Conservation (phyloP, 1,139 yeast genomes). For the Casaregolazyma suthepensis region DNA sequence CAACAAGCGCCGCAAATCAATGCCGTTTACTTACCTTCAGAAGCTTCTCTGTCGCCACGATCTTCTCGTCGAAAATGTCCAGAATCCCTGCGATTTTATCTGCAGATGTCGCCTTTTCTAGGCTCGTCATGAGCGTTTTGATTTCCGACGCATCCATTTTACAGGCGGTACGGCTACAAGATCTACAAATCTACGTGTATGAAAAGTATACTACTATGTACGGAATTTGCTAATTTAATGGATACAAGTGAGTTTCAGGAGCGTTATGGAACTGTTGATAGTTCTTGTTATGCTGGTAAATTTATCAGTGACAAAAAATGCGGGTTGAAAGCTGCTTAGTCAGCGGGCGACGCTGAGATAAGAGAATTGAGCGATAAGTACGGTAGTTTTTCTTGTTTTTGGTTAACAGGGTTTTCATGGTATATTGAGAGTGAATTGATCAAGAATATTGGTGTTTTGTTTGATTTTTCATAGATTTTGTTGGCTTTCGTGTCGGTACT, state of each 20-base stretch:
- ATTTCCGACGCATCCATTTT: constrained; percentile 43
- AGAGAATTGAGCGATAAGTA: background rate
- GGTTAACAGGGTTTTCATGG: background rate
- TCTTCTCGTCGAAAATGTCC: constrained; percentile 61
- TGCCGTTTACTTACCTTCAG: constrained; percentile 39
- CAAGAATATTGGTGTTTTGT: background rate
- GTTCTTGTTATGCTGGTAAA: background rate
- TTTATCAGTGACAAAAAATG: background rate
- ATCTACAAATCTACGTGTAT: background rate
- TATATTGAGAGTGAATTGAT: background rate
- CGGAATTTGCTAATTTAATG: background rate
- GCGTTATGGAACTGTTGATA: background rate
- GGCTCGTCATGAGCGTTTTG: constrained; percentile 56
- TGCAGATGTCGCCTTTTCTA: constrained; percentile 71
- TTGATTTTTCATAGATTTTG: background rate
- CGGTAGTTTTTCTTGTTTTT: too few species aligned
- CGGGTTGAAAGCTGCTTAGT: background rate
- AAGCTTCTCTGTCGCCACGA: constrained; percentile 77
- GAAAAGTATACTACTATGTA: background rate
- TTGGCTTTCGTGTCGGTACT: background rate
- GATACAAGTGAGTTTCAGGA: background rate
- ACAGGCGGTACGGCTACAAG: background rate
- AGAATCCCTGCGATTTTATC: constrained; percentile 63
- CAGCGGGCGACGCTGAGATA: background rate
- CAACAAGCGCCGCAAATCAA: background rate